Conservation (phyloP, 1,139 yeast genomes). For the Debaryomyces udenii region DNA sequence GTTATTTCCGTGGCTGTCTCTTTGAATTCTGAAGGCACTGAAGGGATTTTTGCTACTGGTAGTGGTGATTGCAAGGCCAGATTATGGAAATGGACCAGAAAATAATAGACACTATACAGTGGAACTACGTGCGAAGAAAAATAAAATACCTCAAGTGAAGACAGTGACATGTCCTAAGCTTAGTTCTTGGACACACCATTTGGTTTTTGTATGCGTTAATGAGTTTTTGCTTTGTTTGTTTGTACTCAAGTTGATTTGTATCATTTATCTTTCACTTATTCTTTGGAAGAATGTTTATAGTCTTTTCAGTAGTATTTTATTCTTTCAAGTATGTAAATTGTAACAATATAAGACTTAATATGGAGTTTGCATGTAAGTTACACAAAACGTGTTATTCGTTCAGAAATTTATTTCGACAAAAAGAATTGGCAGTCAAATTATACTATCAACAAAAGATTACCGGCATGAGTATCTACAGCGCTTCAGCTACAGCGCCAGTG, state of each 20-base stretch:
- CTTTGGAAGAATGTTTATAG: conserved; percentile 2
- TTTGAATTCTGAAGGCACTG: conserved; percentile 68
- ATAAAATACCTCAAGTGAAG: no score
- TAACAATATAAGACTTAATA: conserved; percentile 5
- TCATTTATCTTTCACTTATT: neutral
- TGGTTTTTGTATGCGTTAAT: no score
- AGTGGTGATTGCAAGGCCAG: conserved; percentile 98
- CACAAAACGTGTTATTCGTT: conserved; percentile 5
- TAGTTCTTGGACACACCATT: no score
- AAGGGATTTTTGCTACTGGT: conserved; percentile 91
- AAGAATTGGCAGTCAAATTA: conserved; percentile 2
- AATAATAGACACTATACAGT: no score
- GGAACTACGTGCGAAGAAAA: no score
- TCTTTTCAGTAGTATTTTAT: conserved; percentile 2
- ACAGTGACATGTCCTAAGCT: no score
- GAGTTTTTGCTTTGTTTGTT: no score
- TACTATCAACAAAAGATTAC: neutral
- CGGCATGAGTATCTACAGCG: conserved; percentile 56
- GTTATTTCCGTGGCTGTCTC: conserved; percentile 95
- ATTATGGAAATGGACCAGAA: conserved; percentile 78
- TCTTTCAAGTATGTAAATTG: conserved; percentile 9
- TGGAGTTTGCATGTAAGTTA: neutral
- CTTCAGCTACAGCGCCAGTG: conserved; percentile 95
- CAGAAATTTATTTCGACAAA: conserved; percentile 6
- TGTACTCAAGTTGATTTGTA: no score